Evolutionary conservation across 2,329 filamentous ascomycete genomes (phyloP), one percentile per base, ranked within the genome.

Genomic region (Beauveria varroae): DNA sequence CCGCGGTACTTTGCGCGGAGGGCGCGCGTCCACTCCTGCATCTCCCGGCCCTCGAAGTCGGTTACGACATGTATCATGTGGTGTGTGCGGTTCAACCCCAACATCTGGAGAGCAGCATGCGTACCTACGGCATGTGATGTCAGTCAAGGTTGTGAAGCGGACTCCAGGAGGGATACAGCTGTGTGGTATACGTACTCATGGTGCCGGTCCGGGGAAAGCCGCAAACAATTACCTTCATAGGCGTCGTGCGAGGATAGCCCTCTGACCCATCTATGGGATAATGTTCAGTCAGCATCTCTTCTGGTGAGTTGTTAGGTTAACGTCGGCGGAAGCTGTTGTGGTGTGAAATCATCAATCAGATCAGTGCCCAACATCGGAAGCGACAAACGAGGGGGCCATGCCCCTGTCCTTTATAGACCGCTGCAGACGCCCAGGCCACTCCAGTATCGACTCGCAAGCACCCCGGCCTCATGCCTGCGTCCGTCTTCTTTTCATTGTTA

Each of bases 21-120:
- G 10, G 59, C 59, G 10, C 59, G 59, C 22, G 59, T 56, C 59
- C 59, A 61, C 44, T 61, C 59, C 43, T 14, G 8, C 28, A 51
- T n/a, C 37, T 61, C 59, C n/a, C 34, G 22, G 52, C 34, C 34
- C 9, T 56, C 30, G 28, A 5, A 2, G 12, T 56, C 52, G 10
- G n/a, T 44, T 4, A 37, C 4, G n/a, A 61, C 44, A 43, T 56
- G 30, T 24, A 56, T 20, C 59, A 61, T 61, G 52, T 61, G 59
- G 44, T 61, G 59, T 16, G 66, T 63, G 62, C 65, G 64, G 22
- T 61, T 46, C 47, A 67, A 66, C 51, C 63, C 63, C 40, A 61
- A 46, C 60, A 61, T 61, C 37, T 61, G 60, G 1, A 61, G 60
- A 2, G 60, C 60, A 20, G 46, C 53, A 28, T 61, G 53, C 16